Conservation (phyloP, 768 basidiomycete genomes). For the Tricholoma terreum region DNA sequence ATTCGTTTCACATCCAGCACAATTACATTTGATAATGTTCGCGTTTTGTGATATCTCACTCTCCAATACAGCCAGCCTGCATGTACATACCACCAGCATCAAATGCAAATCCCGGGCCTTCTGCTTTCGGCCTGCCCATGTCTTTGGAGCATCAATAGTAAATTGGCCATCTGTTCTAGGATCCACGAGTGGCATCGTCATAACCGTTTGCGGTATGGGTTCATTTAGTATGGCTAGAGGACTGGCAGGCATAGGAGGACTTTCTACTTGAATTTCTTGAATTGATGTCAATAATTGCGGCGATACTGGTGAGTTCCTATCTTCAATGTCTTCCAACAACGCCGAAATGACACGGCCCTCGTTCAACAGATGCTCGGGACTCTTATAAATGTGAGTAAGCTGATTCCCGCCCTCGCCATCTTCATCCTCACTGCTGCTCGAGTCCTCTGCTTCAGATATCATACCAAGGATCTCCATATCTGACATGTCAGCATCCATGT, state of each 20-base stretch:
- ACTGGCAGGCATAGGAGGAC: neutral
- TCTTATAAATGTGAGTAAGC: neutral
- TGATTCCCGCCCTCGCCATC: neutral
- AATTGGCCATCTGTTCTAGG: neutral
- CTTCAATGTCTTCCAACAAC: neutral
- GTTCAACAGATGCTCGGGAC: neutral
- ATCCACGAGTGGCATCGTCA: neutral
- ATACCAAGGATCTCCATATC: neutral
- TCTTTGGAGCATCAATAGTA: neutral
- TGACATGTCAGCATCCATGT: neutral
- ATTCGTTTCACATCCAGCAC: no score
- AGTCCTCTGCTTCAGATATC: neutral
- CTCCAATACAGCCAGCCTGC: no score
- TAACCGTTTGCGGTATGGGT: neutral
- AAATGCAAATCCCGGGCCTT: neutral
- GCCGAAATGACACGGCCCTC: neutral
- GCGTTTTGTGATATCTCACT: no score
- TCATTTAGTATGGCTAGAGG: neutral
- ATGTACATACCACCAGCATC: neutral
- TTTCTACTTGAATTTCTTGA: neutral
- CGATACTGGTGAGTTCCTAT: neutral
- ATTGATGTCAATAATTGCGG: neutral
- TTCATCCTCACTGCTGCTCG: neutral
- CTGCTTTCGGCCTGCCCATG: neutral
- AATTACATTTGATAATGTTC: no score